phyloP scores from a whole-genome alignment of 2,329 filamentous ascomycete genomes.

The Colletotrichum liriopes region DNA sequence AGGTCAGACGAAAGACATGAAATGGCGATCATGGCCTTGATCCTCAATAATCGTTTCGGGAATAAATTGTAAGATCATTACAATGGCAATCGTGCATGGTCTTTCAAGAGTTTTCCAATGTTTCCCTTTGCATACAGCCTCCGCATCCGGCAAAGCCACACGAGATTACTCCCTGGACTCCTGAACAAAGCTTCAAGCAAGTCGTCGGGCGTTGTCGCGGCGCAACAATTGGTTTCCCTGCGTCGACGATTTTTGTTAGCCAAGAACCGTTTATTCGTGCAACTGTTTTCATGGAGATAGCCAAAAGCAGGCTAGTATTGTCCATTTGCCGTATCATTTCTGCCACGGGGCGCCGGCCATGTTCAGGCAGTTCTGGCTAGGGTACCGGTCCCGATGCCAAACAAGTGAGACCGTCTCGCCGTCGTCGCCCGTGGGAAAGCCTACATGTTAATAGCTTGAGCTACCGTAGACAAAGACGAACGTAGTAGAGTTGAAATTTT shows the following conservation, averaged over 20 bases:
- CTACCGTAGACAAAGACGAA: too few relatives aligned
- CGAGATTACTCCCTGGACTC: too few relatives aligned
- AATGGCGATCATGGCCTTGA: background rate
- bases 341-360: background rate
- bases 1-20: background rate
- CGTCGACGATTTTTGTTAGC: background rate
- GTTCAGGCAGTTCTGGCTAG: background rate
- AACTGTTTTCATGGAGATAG: background rate
- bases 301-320: background rate
- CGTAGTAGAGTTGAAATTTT: too few relatives aligned
- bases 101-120: background rate
- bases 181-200: background rate
- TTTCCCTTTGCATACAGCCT: too few relatives aligned
- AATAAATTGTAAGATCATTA: background rate
- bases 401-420: background rate
- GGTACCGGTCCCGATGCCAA: background rate
- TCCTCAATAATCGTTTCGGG: background rate
- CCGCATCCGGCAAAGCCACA: background rate
- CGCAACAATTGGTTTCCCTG: background rate
- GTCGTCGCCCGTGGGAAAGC: background rate
- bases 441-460: background rate
- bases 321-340: background rate
- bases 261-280: rapidly evolving
- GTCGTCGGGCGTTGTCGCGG: background rate
- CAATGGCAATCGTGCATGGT: background rate